A percentile compares a stretch with the other conserved stretches of the same genome.
Evolutionary conservation across 805 yeast genomes (phyloP).

Genomic region (Sugiyamaella marilandica): DNA sequence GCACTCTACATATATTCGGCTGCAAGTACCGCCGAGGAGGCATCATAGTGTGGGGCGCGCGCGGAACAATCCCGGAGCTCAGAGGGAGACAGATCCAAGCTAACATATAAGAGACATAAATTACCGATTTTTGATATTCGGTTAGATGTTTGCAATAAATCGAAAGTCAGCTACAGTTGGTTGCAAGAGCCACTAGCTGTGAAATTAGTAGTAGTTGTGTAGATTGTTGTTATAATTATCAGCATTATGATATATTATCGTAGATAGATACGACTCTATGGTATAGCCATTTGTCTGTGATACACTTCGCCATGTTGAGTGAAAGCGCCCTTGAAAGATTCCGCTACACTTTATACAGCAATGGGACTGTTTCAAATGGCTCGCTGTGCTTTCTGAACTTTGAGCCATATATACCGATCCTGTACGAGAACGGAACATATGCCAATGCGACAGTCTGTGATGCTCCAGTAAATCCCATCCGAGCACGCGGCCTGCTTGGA

Average conservation of each 20-base stretch:
- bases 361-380: conserved; percentile 29
- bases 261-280: too few species aligned
- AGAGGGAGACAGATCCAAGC: not conserved
- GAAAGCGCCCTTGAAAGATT: conserved; percentile 15
- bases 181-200: too few species aligned
- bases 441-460: conserved; percentile 23
- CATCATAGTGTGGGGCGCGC: not conserved
- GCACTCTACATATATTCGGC: not conserved
- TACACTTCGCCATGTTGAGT: not conserved
- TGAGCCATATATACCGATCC: conserved; percentile 21
- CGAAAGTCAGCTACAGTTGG: too few species aligned
- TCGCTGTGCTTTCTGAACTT: conserved; percentile 27
- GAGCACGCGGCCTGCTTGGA: conserved; percentile 26
- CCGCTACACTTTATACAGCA: conserved; percentile 23
- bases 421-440: conserved; percentile 24
- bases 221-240: too few species aligned
- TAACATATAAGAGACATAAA: too few species aligned
- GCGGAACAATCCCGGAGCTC: not conserved
- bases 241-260: too few species aligned
- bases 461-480: conserved; percentile 22
- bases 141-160: too few species aligned
- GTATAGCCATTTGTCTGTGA: too few species aligned
- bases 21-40: not conserved
- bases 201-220: too few species aligned
- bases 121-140: too few species aligned